Evolutionary conservation across 2,329 filamentous ascomycete genomes (phyloP).

Genomic region (Ambrosiella cleistominuta): DNA sequence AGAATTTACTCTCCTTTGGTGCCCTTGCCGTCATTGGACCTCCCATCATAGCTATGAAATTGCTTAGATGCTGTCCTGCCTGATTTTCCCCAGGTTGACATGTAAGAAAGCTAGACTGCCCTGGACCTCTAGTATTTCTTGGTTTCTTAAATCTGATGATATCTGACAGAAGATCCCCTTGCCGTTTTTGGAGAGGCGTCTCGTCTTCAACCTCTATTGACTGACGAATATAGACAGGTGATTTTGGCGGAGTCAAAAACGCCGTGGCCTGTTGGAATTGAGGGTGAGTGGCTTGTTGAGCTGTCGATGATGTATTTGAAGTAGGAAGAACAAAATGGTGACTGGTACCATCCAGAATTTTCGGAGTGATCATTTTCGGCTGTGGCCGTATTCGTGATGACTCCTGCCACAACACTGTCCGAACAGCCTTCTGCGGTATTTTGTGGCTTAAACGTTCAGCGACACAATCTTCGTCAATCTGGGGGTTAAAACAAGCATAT

Average conservation of each 20-base stretch:
- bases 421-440: too few relatives aligned
- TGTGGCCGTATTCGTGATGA: too few relatives aligned
- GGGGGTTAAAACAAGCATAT: too few relatives aligned
- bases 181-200: background rate
- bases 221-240: background rate
- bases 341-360: too few relatives aligned
- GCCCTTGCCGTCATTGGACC: background rate
- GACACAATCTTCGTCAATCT: too few relatives aligned
- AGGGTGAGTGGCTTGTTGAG: too few relatives aligned
- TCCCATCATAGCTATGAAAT: conserved; percentile 14
- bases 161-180: conserved; percentile 1
- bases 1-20: background rate
- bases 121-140: background rate
- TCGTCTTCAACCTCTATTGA: background rate
- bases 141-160: conserved; percentile 3
- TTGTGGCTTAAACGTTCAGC: too few relatives aligned
- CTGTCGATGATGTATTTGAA: too few relatives aligned
- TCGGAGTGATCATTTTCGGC: too few relatives aligned
- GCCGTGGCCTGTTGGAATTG: background rate
- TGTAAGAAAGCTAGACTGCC: background rate
- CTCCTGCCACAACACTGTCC: too few relatives aligned
- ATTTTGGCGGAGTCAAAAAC: background rate
- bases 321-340: too few relatives aligned
- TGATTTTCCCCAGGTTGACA: conserved; percentile 7
- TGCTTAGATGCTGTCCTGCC: conserved; percentile 17